These are phyloP conservation scores for Cucurbita maxima DNA, from an alignment of 306 rosid genomes.

Conservation along the genomic window DNA sequence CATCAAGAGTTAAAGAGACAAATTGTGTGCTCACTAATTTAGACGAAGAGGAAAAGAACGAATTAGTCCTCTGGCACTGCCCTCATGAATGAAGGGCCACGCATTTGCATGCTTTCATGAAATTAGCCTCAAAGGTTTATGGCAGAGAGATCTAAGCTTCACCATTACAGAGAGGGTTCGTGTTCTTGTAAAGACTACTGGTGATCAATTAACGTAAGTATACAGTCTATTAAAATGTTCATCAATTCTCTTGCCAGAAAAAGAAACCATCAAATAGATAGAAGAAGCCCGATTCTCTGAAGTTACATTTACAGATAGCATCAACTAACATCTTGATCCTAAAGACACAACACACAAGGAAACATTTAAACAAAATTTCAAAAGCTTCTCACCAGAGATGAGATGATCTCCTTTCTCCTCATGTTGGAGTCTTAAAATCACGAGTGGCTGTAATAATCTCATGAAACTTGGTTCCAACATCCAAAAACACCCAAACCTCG, in stretches of 20 bases:
- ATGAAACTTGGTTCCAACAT: slow-evolving; percentile 13
- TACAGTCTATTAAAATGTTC: background rate
- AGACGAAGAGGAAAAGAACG: slow-evolving; percentile 65
- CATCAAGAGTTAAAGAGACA: background rate
- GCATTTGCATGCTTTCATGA: slow-evolving; percentile 58
- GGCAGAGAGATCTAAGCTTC: slow-evolving; percentile 53
- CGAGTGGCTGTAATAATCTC: slow-evolving; percentile 9
- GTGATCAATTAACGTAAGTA: slow-evolving; percentile 19
- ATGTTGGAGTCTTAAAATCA: slow-evolving; percentile 35
- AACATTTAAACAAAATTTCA: background rate
- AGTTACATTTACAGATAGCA: slow-evolving; percentile 4
- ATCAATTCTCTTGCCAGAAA: background rate
- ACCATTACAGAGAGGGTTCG: slow-evolving; percentile 48
- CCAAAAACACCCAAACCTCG: slow-evolving; percentile 29
- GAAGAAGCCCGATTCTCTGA: background rate
- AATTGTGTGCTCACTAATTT: slow-evolving; percentile 40
- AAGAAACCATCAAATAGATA: background rate
- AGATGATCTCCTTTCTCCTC: slow-evolving; percentile 29
- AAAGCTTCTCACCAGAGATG: slow-evolving; percentile 62
- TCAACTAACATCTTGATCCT: background rate
- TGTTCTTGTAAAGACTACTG: slow-evolving; percentile 80
- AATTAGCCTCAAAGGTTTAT: slow-evolving; percentile 58
- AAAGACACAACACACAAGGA: background rate
- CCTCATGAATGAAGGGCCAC: slow-evolving; percentile 28
- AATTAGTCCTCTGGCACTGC: slow-evolving; percentile 60